Percentiles rank a stretch among this genome's conserved stretches.
Conservation (phyloP, 176 grass and related monocot genomes). For the Triticum turgidum region DNA sequence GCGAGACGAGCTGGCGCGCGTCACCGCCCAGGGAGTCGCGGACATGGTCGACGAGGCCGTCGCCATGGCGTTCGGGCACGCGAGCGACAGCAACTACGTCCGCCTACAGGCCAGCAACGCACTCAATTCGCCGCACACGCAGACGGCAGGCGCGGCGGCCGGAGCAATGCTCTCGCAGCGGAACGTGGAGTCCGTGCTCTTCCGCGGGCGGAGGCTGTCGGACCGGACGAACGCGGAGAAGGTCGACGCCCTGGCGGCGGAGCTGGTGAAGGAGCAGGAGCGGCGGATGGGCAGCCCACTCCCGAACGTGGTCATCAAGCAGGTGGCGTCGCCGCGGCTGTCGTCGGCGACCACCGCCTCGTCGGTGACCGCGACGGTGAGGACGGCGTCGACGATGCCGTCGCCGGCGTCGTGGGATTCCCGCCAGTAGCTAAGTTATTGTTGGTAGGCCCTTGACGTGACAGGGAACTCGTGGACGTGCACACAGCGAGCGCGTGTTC, state of each 20-base stretch:
- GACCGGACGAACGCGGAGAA: slow-evolving; percentile 60
- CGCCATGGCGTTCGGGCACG: slow-evolving; percentile 63
- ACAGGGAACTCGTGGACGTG: not conserved
- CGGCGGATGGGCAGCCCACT: slow-evolving; percentile 49
- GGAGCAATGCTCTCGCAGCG: slow-evolving; percentile 50
- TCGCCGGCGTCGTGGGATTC: slow-evolving; percentile 44
- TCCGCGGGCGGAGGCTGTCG: slow-evolving; percentile 53
- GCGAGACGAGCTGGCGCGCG: slow-evolving; percentile 36
- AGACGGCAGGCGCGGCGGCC: not conserved
- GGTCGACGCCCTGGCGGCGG: slow-evolving; percentile 44
- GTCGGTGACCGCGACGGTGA: slow-evolving; percentile 22
- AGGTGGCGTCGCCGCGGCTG: slow-evolving; percentile 47
- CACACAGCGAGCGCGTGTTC: slow-evolving; percentile 4
- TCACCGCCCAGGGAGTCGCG: slow-evolving; percentile 31
- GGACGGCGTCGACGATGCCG: slow-evolving; percentile 38
- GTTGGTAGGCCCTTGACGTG: not conserved
- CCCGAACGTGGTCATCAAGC: slow-evolving; percentile 53
- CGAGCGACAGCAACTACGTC: slow-evolving; percentile 45
- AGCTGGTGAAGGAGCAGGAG: slow-evolving; percentile 72
- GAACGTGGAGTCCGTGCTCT: slow-evolving; percentile 65
- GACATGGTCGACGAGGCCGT: slow-evolving; percentile 61
- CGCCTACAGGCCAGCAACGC: slow-evolving; percentile 41
- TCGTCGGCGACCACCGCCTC: slow-evolving; percentile 50
- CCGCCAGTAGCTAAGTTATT: slow-evolving; percentile 7
- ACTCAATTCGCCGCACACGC: not conserved